phyloP scores from a whole-genome alignment of 129 eudicot genomes.

The Deinandra increscens region DNA sequence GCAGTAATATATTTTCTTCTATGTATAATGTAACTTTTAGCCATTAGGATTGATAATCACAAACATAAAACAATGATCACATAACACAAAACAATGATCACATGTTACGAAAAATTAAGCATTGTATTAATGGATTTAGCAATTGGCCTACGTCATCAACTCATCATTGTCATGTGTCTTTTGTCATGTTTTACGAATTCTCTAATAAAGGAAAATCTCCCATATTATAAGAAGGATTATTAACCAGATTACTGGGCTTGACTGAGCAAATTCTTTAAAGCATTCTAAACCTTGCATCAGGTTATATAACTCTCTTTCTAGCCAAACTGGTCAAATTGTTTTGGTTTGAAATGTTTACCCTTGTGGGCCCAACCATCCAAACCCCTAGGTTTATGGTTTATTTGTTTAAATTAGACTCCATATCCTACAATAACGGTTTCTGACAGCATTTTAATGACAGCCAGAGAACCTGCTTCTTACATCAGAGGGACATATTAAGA shows the following conservation, averaged over 20 bases:
- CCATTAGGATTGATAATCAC: background rate
- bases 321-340: background rate
- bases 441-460: constrained; percentile 52
- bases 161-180: background rate
- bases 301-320: background rate
- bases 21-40: background rate
- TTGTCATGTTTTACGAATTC: no score
- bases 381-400: background rate
- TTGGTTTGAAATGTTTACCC: background rate
- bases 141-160: background rate
- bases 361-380: background rate
- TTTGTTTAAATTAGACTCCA: background rate
- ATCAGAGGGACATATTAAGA: constrained; percentile 86
- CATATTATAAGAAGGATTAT: background rate
- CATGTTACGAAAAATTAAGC: background rate
- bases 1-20: background rate
- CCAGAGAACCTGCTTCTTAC: constrained; percentile 96
- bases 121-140: constrained; percentile 1
- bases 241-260: no score
- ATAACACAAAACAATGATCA: constrained; percentile 2
- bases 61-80: background rate
- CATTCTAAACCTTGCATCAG: background rate
- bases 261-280: background rate
- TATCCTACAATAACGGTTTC: constrained; percentile 9
- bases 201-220: background rate